A percentile compares a stretch with the other conserved stretches of the same genome.
Conservation (phyloP, 2,329 filamentous ascomycete species). For the Stemphylium beticola region DNA sequence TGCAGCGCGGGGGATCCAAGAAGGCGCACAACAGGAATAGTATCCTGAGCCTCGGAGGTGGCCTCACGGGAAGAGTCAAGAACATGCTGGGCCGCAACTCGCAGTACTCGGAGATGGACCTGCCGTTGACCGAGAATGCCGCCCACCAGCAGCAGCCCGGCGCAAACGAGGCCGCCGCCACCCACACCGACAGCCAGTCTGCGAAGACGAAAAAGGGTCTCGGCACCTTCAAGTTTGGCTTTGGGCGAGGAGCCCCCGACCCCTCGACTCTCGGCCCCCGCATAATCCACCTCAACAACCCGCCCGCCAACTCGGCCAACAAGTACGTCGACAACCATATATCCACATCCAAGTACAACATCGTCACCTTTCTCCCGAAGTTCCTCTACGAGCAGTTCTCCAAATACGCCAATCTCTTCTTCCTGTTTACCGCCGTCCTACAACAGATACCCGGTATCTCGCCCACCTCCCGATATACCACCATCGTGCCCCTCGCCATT, state of each 20-base stretch:
- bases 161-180: conserved; percentile 51
- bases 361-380: conserved; percentile 91
- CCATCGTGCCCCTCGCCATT: conserved; percentile 89
- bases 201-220: conserved; percentile 49
- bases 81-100: conserved; percentile 86
- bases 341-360: conserved; percentile 96
- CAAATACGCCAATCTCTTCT: conserved; percentile 99
- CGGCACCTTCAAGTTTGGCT: conserved; percentile 87
- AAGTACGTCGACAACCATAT: conserved; percentile 97
- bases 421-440: conserved; percentile 92
- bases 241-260: conserved; percentile 83
- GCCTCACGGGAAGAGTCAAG: conserved; percentile 85
- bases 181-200: conserved; percentile 42
- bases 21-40: conserved; percentile 80
- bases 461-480: conserved; percentile 94
- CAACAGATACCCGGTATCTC: conserved; percentile 96
- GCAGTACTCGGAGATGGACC: conserved; percentile 96
- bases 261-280: conserved; percentile 89
- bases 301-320: conserved; percentile 84
- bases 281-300: conserved; percentile 95
- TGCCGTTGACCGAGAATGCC: conserved; percentile 84
- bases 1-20: conserved; percentile 58
- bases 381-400: conserved; percentile 99
- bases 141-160: conserved; percentile 53
- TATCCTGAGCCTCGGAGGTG: conserved; percentile 84